Conservation (phyloP, 75 land plant species). For the Sequoiadendron giganteum region DNA sequence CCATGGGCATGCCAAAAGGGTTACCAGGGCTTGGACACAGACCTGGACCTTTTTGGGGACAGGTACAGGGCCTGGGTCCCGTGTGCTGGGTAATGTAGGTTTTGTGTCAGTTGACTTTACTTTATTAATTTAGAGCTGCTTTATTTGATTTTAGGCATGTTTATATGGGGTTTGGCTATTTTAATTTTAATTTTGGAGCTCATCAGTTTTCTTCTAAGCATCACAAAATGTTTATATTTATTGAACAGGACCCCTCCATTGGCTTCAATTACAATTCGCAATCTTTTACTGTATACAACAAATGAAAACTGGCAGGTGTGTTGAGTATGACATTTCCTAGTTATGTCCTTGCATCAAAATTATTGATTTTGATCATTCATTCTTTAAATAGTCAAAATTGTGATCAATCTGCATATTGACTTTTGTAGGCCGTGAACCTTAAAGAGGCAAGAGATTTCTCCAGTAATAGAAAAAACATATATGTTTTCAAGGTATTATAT, state of each 20-base stretch:
- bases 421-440: constrained; percentile 80
- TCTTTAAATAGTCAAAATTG: neutral
- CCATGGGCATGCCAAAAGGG: too few species aligned
- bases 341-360: neutral
- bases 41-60: too few species aligned
- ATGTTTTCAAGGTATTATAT: constrained; percentile 83
- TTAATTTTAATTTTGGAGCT: neutral
- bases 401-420: neutral
- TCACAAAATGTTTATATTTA: neutral
- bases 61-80: too few species aligned
- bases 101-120: neutral
- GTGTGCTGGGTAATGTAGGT: too few species aligned
- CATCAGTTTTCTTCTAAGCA: neutral
- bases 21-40: too few species aligned
- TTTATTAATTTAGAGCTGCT: neutral
- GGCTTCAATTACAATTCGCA: constrained; percentile 93
- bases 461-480: constrained; percentile 64
- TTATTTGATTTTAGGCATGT: neutral
- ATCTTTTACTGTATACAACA: constrained; percentile 81
- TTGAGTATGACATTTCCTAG: neutral
- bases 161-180: neutral
- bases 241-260: constrained; percentile 82
- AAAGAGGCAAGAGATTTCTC: constrained; percentile 95
- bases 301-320: constrained; percentile 94
- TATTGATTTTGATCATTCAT: constrained; percentile 1